Evolutionary conservation across 1,139 yeast genomes (phyloP).

Genomic region (Nematodospora anomalae): DNA sequence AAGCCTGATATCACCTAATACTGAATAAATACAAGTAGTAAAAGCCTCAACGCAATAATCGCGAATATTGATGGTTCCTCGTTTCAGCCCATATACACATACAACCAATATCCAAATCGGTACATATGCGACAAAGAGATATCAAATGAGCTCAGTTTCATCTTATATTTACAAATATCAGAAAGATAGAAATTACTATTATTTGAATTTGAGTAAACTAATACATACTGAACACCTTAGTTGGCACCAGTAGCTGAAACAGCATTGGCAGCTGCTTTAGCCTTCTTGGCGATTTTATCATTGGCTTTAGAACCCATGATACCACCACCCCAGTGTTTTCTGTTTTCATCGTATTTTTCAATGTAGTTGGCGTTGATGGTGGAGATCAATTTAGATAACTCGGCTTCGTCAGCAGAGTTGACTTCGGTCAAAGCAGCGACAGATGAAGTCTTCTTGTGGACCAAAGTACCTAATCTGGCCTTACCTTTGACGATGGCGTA

Average conservation of each 20-base stretch:
- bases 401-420: slow-evolving; percentile 89
- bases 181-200: too few relatives aligned
- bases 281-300: slow-evolving; percentile 58
- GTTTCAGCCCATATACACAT: too few relatives aligned
- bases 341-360: slow-evolving; percentile 90
- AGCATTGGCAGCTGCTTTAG: slow-evolving; percentile 36
- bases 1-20: too few relatives aligned
- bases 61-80: too few relatives aligned
- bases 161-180: too few relatives aligned
- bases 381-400: slow-evolving; percentile 86
- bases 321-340: slow-evolving; percentile 99
- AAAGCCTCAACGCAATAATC: too few relatives aligned
- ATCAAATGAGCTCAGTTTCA: too few relatives aligned
- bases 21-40: too few relatives aligned
- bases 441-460: slow-evolving; percentile 94
- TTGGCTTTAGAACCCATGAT: slow-evolving; percentile 90
- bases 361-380: slow-evolving; percentile 90
- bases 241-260: slow-evolving; percentile 5
- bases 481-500: slow-evolving; percentile 98
- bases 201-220: too few relatives aligned
- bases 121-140: too few relatives aligned
- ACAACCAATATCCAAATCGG: too few relatives aligned
- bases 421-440: slow-evolving; percentile 98
- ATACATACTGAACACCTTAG: background rate
- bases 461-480: slow-evolving; percentile 97